These are phyloP conservation scores for Calonectria pteridis DNA, from an alignment of 2,329 filamentous ascomycete genomes.

Conservation along the genomic window DNA sequence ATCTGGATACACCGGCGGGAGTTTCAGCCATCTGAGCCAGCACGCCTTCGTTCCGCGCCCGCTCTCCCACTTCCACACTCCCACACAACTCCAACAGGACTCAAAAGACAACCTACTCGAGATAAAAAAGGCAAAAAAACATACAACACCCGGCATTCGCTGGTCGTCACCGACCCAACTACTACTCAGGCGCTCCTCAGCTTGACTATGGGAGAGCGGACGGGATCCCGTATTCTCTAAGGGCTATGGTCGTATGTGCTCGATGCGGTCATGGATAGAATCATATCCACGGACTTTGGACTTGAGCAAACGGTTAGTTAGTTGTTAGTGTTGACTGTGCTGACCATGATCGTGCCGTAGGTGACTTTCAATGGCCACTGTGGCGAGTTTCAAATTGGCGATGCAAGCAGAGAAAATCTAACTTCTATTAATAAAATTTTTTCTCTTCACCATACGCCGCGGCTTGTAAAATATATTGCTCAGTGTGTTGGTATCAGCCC, in stretches of 20 bases:
- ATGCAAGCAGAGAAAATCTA: background rate
- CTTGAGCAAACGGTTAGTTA: background rate
- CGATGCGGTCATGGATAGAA: background rate
- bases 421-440: background rate
- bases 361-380: background rate
- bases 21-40: no score
- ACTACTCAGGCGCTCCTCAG: no score
- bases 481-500: background rate
- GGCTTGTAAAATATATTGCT: background rate
- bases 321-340: background rate
- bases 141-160: no score
- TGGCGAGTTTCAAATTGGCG: no score
- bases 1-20: no score
- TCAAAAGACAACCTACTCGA: background rate
- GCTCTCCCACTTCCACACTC: background rate
- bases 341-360: background rate
- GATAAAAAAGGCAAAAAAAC: background rate
- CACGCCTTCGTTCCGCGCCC: no score
- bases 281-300: background rate
- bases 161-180: no score
- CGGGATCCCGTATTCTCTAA: background rate
- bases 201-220: no score
- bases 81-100: background rate
- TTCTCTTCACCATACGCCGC: background rate
- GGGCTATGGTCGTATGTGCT: background rate